These are phyloP conservation scores for Cochlearia excelsa DNA, from an alignment of 345 rosid genomes.

Conservation along the genomic window DNA sequence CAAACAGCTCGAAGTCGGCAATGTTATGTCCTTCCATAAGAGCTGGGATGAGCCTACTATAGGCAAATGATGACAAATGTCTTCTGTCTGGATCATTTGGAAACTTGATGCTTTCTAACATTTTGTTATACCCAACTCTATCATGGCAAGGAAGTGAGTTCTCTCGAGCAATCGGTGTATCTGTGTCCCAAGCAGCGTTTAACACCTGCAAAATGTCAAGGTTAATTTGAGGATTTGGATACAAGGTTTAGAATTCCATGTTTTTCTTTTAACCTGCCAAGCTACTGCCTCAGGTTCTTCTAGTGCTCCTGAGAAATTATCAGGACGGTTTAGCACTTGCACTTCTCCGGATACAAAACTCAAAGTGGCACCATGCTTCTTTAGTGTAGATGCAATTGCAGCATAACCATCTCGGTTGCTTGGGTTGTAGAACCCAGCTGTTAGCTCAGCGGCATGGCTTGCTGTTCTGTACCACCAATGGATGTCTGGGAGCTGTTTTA, in stretches of 20 bases:
- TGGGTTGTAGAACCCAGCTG: slow-evolving; percentile 91
- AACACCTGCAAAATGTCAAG: slow-evolving; percentile 51
- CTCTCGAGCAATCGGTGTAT: slow-evolving; percentile 61
- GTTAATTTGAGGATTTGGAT: neutral
- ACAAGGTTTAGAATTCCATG: neutral
- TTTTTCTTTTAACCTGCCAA: slow-evolving; percentile 62
- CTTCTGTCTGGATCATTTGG: slow-evolving; percentile 80
- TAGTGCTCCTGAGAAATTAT: slow-evolving; percentile 50
- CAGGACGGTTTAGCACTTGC: slow-evolving; percentile 54
- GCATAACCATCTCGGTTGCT: slow-evolving; percentile 89
- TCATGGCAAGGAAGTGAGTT: slow-evolving; percentile 73
- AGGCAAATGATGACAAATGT: slow-evolving; percentile 68
- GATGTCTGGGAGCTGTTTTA: slow-evolving; percentile 83
- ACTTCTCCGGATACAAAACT: slow-evolving; percentile 62
- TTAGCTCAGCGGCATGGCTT: slow-evolving; percentile 94
- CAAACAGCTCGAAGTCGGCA: slow-evolving; percentile 69
- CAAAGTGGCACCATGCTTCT: slow-evolving; percentile 70
- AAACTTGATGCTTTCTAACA: slow-evolving; percentile 71
- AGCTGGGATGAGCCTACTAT: slow-evolving; percentile 65
- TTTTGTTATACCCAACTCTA: slow-evolving; percentile 68
- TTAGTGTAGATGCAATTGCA: slow-evolving; percentile 58
- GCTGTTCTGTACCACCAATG: slow-evolving; percentile 98
- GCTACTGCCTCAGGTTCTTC: slow-evolving; percentile 76
- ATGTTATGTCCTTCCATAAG: slow-evolving; percentile 81
- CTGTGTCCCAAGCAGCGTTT: slow-evolving; percentile 89